Evolutionary conservation across 2,329 filamentous ascomycete species (phyloP).

Genomic region (Alternaria sp.): DNA sequence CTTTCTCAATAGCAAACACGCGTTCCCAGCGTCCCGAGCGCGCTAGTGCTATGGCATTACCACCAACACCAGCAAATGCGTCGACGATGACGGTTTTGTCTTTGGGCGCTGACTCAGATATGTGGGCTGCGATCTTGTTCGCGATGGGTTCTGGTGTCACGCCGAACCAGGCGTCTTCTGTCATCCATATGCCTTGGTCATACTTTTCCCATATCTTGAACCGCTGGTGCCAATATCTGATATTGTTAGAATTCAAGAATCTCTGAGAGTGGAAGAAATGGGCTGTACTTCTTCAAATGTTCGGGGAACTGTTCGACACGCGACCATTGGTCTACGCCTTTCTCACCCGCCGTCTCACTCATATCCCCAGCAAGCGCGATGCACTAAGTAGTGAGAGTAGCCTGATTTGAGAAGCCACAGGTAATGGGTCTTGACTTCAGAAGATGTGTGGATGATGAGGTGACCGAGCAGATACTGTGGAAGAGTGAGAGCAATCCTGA

Average conservation of each 20-base stretch:
- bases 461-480: background rate
- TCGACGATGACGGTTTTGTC: constrained; percentile 77
- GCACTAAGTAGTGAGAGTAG: too few species aligned
- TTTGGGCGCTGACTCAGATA: constrained; percentile 62
- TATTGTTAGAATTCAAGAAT: background rate
- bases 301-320: constrained; percentile 73
- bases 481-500: constrained; percentile 9
- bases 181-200: constrained; percentile 87
- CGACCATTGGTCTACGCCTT: constrained; percentile 71
- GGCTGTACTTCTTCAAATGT: constrained; percentile 79
- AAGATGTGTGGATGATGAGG: background rate
- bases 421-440: background rate
- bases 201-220: constrained; percentile 88
- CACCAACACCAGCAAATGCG: constrained; percentile 88
- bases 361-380: constrained; percentile 3
- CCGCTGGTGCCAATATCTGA: constrained; percentile 88
- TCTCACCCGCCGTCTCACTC: constrained; percentile 31
- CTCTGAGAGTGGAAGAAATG: background rate
- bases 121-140: constrained; percentile 73
- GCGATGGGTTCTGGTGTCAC: constrained; percentile 88
- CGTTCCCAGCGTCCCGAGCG: constrained; percentile 77
- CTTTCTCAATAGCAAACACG: constrained; percentile 87
- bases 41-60: constrained; percentile 95
- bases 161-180: constrained; percentile 94
- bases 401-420: background rate